Evolutionary conservation across 805 yeast species (phyloP).

Genomic region (Ascoidea tarda): DNA sequence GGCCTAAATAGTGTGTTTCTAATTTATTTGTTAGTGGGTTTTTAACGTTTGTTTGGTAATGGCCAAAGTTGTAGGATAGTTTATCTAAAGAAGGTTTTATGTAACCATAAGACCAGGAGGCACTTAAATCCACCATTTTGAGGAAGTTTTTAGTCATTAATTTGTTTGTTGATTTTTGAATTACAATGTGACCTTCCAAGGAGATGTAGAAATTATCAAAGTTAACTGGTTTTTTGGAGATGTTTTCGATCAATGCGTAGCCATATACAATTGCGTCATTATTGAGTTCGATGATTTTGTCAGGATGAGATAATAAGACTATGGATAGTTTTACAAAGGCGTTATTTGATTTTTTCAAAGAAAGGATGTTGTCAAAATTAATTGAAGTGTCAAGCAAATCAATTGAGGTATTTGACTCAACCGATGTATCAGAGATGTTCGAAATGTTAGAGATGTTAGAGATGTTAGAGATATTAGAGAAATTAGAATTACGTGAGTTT

Average conservation of each 20-base stretch:
- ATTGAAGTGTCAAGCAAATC: too few relatives aligned
- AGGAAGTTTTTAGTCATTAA: neutral
- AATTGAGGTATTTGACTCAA: too few relatives aligned
- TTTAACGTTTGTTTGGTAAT: neutral
- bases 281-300: too few relatives aligned
- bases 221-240: neutral
- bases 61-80: neutral
- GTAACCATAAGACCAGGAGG: neutral
- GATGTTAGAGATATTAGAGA: too few relatives aligned
- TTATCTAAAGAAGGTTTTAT: neutral
- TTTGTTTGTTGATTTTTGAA: neutral
- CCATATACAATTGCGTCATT: neutral
- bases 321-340: too few relatives aligned
- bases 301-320: too few relatives aligned
- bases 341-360: too few relatives aligned
- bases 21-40: neutral
- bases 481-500: too few relatives aligned
- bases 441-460: too few relatives aligned
- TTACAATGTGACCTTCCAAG: neutral
- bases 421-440: too few relatives aligned
- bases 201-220: neutral
- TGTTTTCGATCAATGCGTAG: neutral
- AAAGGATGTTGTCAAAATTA: too few relatives aligned
- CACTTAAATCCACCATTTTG: neutral
- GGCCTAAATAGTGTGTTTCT: slow-evolving; percentile 12